Base-by-base conservation (phyloP, 23 red algal species). In the Gracilaria vermiculophylla region DNA sequence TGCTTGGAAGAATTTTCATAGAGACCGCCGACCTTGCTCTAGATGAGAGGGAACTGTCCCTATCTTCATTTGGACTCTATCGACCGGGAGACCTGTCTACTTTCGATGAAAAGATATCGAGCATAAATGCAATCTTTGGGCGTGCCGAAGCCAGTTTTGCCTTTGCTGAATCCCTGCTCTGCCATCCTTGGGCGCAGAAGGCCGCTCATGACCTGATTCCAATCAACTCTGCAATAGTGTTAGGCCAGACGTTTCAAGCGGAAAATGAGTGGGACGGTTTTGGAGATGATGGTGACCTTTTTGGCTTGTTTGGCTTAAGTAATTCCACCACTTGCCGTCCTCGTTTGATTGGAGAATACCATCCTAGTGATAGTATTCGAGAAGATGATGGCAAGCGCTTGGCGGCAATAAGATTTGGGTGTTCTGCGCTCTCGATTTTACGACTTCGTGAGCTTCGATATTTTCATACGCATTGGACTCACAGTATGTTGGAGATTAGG, bases 1-100 rank as follows among this genome's bases (percentile, higher is more conserved):
- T 91, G 14, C 87, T 91, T 19, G 87, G 87, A 40, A 53, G 87
- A 36, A 81, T 91, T 21, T 91, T 80, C 61, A 58, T 91, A 33
- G 87, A 91, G 49, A 91, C 76, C 0, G 74, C 87, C 32, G 87
- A 91, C 40, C 56, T 91, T 66, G 87, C 87, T 53, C 61, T 91
- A 34, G 87, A 91, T 80, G 87, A 91, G 57, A 52, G 87, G 11
- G 87, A 91, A 70, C 41, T 81, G 21, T 64, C 50, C 31, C 45
- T 80, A 20, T 91, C 87, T 0, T 80, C 87, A 3, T 91, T 91
- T 72, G 87, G 87, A 37, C 60, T 91, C 24, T 91, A 60, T 41
- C 15, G 66, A 23, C 31, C 87, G 16, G 75, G 43, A 53, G 87
- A 91, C 19, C 58, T 91, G 10, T 31, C 57, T n/a, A 72, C 87